Conservation (phyloP, 805 yeast species). For the Ogataea paradorogensis region DNA sequence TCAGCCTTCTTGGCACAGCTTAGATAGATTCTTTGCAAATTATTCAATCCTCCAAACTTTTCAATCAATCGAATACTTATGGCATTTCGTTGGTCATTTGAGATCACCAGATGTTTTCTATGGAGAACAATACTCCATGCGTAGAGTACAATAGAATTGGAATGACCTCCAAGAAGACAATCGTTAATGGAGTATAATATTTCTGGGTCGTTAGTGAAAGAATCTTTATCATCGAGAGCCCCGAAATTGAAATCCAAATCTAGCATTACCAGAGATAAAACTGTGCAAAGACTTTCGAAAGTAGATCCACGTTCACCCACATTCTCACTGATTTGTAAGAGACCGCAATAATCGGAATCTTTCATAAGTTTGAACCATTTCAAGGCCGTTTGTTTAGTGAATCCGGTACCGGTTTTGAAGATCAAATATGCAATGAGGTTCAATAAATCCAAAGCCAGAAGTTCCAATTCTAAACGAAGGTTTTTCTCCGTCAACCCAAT, state of each 20-base stretch:
- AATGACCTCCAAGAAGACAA: slow-evolving; percentile 28
- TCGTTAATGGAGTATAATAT: slow-evolving; percentile 29
- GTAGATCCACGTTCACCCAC: slow-evolving; percentile 20
- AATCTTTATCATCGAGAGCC: slow-evolving; percentile 35
- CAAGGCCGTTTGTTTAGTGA: slow-evolving; percentile 32
- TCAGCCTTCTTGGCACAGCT: slow-evolving; percentile 40
- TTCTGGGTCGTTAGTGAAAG: slow-evolving; percentile 43
- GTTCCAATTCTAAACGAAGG: slow-evolving; percentile 16
- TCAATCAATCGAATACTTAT: slow-evolving; percentile 20
- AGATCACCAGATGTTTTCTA: slow-evolving; percentile 45
- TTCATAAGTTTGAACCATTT: slow-evolving; percentile 59
- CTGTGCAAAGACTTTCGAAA: slow-evolving; percentile 46
- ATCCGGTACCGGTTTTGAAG: slow-evolving; percentile 24
- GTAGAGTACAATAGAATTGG: slow-evolving; percentile 52
- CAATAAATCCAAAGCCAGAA: slow-evolving; percentile 23
- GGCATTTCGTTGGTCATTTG: slow-evolving; percentile 30
- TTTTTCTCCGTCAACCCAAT: slow-evolving; percentile 14
- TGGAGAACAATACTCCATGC: slow-evolving; percentile 65
- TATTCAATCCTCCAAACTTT: slow-evolving; percentile 17
- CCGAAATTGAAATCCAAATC: slow-evolving; percentile 54
- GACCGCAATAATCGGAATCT: slow-evolving; percentile 22
- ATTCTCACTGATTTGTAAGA: slow-evolving; percentile 27
- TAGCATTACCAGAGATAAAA: slow-evolving; percentile 49
- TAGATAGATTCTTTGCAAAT: slow-evolving; percentile 28
- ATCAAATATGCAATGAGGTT: slow-evolving; percentile 27